These are phyloP conservation scores for Spiraea crenata DNA, from an alignment of 331 rosid genomes.

Conservation along the genomic window DNA sequence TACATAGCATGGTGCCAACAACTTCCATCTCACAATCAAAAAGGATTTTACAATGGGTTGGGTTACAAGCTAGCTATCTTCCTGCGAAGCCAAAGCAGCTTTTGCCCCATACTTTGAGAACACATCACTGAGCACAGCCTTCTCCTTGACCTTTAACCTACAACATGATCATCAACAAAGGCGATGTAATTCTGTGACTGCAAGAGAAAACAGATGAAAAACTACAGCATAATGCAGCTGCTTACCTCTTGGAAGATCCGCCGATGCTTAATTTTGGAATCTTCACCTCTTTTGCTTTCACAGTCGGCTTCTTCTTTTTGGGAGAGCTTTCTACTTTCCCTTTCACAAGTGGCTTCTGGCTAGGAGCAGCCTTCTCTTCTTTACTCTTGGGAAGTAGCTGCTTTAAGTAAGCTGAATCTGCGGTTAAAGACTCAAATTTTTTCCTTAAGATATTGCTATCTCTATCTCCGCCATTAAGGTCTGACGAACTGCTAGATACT, in stretches of 20 bases:
- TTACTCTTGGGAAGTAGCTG: constrained; percentile 32
- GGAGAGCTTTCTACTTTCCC: constrained; percentile 34
- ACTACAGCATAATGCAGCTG: not conserved
- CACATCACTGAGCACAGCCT: constrained; percentile 69
- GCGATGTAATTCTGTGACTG: not conserved
- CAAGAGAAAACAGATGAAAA: constrained; percentile 9
- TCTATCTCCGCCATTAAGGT: constrained; percentile 29
- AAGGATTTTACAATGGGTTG: constrained; percentile 10
- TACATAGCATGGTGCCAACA: constrained; percentile 13
- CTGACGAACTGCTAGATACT: constrained; percentile 20
- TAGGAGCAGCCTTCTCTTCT: constrained; percentile 30
- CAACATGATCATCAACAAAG: constrained; percentile 27
- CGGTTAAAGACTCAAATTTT: constrained; percentile 29
- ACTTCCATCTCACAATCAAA: constrained; percentile 6
- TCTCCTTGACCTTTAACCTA: constrained; percentile 86
- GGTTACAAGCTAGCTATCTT: constrained; percentile 26
- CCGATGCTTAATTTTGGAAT: constrained; percentile 41
- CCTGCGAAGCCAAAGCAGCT: constrained; percentile 46
- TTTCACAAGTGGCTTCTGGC: constrained; percentile 37
- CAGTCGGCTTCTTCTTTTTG: constrained; percentile 20
- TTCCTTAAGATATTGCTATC: constrained; percentile 28
- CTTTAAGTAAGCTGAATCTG: constrained; percentile 30
- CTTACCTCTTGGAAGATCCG: constrained; percentile 75
- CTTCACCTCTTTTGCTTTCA: constrained; percentile 32
- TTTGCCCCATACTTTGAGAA: constrained; percentile 71